Conservation (phyloP, 2,329 filamentous ascomycete species). For the Huntiella bhutanensis region DNA sequence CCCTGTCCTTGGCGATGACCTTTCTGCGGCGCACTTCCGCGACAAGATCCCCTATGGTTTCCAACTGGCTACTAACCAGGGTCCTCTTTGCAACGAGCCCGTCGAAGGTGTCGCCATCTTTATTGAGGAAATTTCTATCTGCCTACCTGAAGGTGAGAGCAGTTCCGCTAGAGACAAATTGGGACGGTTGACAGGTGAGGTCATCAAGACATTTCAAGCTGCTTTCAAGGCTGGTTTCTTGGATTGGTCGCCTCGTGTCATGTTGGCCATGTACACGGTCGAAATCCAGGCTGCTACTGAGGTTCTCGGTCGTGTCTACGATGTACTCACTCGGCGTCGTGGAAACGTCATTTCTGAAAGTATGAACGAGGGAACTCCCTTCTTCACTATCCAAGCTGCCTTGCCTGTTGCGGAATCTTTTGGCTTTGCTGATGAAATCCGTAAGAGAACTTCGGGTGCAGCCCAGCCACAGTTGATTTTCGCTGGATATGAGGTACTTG, state of each 20-base stretch:
- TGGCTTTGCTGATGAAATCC: constrained; percentile 89
- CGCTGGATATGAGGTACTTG: constrained; percentile 75
- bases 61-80: constrained; percentile 75
- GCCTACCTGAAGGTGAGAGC: constrained; percentile 32
- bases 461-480: constrained; percentile 89
- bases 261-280: constrained; percentile 94
- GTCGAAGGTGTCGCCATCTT: constrained; percentile 86
- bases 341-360: constrained; percentile 77
- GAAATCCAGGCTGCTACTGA: constrained; percentile 95
- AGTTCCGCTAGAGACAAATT: constrained; percentile 28
- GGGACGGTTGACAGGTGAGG: constrained; percentile 73
- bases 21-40: constrained; percentile 50
- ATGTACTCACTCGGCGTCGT: constrained; percentile 84
- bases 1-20: constrained; percentile 27
- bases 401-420: constrained; percentile 90
- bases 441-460: constrained; percentile 77
- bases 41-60: constrained; percentile 91
- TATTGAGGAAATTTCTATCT: constrained; percentile 57
- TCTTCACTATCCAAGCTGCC: constrained; percentile 80
- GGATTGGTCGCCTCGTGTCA: constrained; percentile 87
- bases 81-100: constrained; percentile 80
- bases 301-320: constrained; percentile 87
- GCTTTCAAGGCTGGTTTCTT: constrained; percentile 73
- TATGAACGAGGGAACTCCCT: constrained; percentile 87
- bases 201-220: constrained; percentile 74